phyloP scores from a whole-genome alignment of 2,329 filamentous ascomycete genomes.

The Fusarium algeriense region DNA sequence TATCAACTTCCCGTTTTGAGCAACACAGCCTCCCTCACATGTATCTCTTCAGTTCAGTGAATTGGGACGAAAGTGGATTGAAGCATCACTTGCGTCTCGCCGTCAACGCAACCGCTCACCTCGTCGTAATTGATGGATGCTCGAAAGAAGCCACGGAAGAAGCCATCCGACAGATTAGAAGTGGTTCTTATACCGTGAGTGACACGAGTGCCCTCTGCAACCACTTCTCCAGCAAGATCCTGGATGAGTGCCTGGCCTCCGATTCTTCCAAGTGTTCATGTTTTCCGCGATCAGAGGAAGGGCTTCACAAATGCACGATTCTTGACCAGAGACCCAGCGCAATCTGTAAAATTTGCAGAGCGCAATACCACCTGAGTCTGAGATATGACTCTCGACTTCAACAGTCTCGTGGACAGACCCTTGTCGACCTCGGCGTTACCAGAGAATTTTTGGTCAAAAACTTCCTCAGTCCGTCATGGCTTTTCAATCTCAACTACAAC shows the following conservation, averaged over 20 bases:
- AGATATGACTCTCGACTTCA: background rate
- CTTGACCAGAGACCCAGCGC: background rate
- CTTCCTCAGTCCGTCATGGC: constrained; percentile 1
- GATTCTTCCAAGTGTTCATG: background rate
- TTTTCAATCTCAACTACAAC: constrained; percentile 5
- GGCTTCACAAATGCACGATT: background rate
- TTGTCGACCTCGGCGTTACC: background rate
- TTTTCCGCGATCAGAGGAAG: background rate
- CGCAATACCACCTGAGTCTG: background rate
- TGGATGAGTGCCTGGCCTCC: background rate
- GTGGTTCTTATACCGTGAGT: background rate
- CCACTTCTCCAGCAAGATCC: background rate
- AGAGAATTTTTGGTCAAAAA: rapidly evolving
- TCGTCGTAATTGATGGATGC: background rate
- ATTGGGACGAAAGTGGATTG: background rate
- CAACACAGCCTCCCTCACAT: background rate
- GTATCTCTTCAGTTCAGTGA: background rate
- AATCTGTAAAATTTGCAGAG: background rate
- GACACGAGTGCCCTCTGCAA: background rate
- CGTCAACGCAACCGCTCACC: background rate
- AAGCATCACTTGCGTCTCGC: background rate
- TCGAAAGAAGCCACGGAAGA: background rate
- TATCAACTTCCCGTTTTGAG: background rate
- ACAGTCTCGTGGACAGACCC: background rate
- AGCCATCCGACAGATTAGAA: background rate